Base-by-base conservation (phyloP, 257 asterid species). In the Solanum arcanum region DNA sequence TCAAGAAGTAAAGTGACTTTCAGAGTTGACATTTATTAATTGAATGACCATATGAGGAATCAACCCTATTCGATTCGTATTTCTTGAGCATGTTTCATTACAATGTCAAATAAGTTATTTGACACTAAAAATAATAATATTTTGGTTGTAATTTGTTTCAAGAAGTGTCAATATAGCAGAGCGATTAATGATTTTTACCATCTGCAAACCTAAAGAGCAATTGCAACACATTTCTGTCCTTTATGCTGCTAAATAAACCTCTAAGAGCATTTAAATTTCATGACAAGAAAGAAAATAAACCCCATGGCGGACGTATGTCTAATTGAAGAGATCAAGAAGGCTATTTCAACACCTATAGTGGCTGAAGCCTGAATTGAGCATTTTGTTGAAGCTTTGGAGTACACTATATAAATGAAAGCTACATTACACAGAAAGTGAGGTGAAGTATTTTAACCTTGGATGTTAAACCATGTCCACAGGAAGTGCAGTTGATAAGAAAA, bases 401-500 rank as follows among this genome's bases (percentile, higher is more conserved):
- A 73, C 20, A 73, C 29, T 37, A 35, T 5, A 72, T 72, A 35
- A 0, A 73, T 73, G 47, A 73, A 35, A 73, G 49, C 29, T 35
- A 20, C 81, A 73, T 73, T 35, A 20, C 81, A 73, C 80, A 9
- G 78, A 33, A 72, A 72, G 14, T 33, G 78, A 70, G 21, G 14
- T 1, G 0, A 35, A 35, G 10, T 73, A 20, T 10, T 73, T 35
- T 35, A 73, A 20, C 35, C 52, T 74, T 39, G 29, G 82, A 74
- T 39, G 52, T 21, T 35, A 75, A 75, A 41, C 89, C 16, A 91
- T 95, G 5, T 92, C 95, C 80, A 93, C 95, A 21, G 92, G 95
- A 82, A 96, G 96, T 11, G 90, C 93, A 74, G 81, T 49, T 92
- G 91, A 92, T 96, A 39, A 96, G 98, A 33, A 97, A 93, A 87